Conservation (phyloP, 1,139 yeast species). For the Meyerozyma athensensis region DNA sequence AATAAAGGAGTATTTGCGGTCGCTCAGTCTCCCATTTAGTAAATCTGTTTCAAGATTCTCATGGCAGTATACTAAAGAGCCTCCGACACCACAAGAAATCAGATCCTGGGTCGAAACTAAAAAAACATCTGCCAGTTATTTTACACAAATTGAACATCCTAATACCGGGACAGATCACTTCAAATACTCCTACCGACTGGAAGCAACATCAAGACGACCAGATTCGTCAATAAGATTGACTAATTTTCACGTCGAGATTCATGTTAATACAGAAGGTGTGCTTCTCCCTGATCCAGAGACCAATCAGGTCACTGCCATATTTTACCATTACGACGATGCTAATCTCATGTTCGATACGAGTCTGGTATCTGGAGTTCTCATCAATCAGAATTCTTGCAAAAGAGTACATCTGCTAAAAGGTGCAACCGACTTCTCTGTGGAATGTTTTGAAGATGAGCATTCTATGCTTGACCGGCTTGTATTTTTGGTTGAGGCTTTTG, state of each 20-base stretch:
- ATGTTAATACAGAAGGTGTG: slow-evolving; percentile 45
- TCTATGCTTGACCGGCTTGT: slow-evolving; percentile 54
- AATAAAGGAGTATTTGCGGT: neutral
- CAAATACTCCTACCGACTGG: slow-evolving; percentile 29
- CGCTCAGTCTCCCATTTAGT: neutral
- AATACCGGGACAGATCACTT: slow-evolving; percentile 35
- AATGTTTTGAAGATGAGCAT: slow-evolving; percentile 45
- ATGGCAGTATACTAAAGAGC: slow-evolving; percentile 27
- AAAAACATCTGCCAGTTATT: slow-evolving; percentile 17
- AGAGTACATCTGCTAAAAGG: neutral
- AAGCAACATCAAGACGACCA: slow-evolving; percentile 35
- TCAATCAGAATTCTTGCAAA: neutral
- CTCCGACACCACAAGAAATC: slow-evolving; percentile 28
- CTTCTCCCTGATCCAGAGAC: slow-evolving; percentile 60
- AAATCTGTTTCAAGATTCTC: neutral
- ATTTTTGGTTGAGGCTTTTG: slow-evolving; percentile 54
- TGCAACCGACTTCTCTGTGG: slow-evolving; percentile 13
- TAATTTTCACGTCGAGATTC: slow-evolving; percentile 61
- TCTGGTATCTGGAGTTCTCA: slow-evolving; percentile 8
- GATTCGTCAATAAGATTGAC: slow-evolving; percentile 47
- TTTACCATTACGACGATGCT: slow-evolving; percentile 58
- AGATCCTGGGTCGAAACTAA: slow-evolving; percentile 16
- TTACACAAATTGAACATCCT: slow-evolving; percentile 49
- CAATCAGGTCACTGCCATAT: slow-evolving; percentile 56
- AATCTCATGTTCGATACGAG: slow-evolving; percentile 23